Percentiles rank a stretch among this genome's conserved stretches.
Conservation (phyloP, 257 asterid species). For the Rauvolfia tetraphylla region DNA sequence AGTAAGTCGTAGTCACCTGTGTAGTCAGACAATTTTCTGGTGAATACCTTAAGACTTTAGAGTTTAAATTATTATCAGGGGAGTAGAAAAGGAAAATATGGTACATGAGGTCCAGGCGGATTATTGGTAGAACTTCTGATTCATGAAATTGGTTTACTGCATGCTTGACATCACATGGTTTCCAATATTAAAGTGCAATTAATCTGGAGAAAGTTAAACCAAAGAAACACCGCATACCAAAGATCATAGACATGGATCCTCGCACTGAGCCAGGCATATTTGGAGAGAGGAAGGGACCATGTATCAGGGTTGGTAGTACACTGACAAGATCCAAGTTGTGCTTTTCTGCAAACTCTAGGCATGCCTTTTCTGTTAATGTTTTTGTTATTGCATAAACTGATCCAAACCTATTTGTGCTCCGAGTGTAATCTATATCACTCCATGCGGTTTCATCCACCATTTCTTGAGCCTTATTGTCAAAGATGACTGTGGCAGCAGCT, state of each 20-base stretch:
- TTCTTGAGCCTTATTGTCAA: background rate
- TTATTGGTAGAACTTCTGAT: too few relatives aligned
- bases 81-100: too few relatives aligned
- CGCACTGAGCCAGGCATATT: conserved; percentile 38
- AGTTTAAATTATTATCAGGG: too few relatives aligned
- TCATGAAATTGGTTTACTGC: too few relatives aligned
- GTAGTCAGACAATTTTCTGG: too few relatives aligned
- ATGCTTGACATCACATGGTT: background rate
- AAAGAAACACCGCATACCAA: conserved; percentile 22
- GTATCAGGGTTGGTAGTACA: conserved; percentile 40
- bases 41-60: too few relatives aligned
- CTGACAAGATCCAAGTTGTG: conserved; percentile 53
- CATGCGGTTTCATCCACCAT: conserved; percentile 37
- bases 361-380: conserved; percentile 45
- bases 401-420: conserved; percentile 1
- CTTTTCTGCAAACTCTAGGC: conserved; percentile 40
- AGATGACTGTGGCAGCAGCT: conserved; percentile 22
- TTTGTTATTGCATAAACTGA: conserved; percentile 31
- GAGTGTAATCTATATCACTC: conserved; percentile 25
- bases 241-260: conserved; percentile 32
- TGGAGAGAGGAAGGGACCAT: conserved; percentile 60
- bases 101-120: too few relatives aligned
- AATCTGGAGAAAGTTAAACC: too few relatives aligned
- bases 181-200: background rate
- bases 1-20: too few relatives aligned